Evolutionary conservation across 176 grass and related monocot species (phyloP).

Genomic region (Carex scoparia): DNA sequence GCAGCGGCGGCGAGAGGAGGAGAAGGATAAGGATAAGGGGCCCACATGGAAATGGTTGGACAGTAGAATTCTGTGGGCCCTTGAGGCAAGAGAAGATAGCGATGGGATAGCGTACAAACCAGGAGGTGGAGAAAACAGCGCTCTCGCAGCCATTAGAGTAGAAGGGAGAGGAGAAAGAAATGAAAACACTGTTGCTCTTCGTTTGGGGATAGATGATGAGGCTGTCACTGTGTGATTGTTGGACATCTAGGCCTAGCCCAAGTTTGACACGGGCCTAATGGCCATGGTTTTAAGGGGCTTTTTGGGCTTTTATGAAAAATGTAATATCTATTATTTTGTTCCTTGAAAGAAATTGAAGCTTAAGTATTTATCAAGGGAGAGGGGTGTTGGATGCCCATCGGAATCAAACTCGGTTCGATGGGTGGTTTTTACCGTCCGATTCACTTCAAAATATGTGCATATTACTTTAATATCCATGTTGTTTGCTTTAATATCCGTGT

Average conservation of each 20-base stretch:
- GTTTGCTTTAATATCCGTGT: too few relatives aligned
- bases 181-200: neutral
- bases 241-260: neutral
- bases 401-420: too few relatives aligned
- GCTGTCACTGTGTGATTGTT: neutral
- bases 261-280: neutral
- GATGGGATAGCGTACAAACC: constrained; percentile 18
- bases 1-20: constrained; percentile 20
- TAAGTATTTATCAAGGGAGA: too few relatives aligned
- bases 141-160: constrained; percentile 83
- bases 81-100: constrained; percentile 33
- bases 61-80: constrained; percentile 27
- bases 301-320: neutral
- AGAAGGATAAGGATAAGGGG: neutral
- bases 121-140: constrained; percentile 41
- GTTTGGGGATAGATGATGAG: neutral
- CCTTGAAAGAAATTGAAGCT: too few relatives aligned
- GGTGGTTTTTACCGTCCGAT: too few relatives aligned
- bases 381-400: too few relatives aligned
- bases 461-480: too few relatives aligned
- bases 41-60: neutral
- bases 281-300: neutral
- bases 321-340: too few relatives aligned
- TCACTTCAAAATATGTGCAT: too few relatives aligned
- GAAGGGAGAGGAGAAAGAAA: neutral